Evolutionary conservation across 305 asterid genomes (phyloP).

Genomic region (Solanum hybrid): DNA sequence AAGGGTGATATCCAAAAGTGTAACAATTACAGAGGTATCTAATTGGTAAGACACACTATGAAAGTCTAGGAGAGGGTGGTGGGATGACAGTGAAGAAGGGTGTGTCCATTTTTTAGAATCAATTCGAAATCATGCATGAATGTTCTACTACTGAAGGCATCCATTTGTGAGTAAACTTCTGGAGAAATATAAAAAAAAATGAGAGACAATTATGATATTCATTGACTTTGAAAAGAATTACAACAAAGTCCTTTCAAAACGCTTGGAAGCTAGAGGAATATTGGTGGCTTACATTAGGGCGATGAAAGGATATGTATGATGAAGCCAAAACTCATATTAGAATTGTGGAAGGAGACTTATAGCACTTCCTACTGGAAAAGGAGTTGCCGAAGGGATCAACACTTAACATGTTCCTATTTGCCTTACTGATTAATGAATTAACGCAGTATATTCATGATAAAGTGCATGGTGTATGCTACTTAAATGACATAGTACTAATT

Average conservation of each 20-base stretch:
- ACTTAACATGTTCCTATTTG: not conserved
- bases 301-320: not conserved
- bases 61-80: not conserved
- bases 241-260: not conserved
- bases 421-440: not conserved
- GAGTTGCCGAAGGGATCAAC: not conserved
- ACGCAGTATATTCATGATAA: not conserved
- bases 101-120: not conserved
- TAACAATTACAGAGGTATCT: not conserved
- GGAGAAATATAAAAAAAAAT: not conserved
- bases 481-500: too few relatives aligned
- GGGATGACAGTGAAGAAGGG: not conserved
- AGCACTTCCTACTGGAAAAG: not conserved
- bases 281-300: not conserved
- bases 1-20: not conserved
- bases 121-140: not conserved
- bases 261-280: not conserved
- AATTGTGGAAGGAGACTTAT: not conserved
- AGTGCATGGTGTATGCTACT: not conserved
- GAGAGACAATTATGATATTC: not conserved
- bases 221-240: not conserved
- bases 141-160: not conserved
- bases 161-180: not conserved
- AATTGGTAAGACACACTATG: not conserved
- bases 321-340: too few relatives aligned